A percentile compares a stretch with the other conserved stretches of the same genome.
phyloP scores from a whole-genome alignment of 1,284 basidiomycete species.

The Malassezia psittaci region DNA sequence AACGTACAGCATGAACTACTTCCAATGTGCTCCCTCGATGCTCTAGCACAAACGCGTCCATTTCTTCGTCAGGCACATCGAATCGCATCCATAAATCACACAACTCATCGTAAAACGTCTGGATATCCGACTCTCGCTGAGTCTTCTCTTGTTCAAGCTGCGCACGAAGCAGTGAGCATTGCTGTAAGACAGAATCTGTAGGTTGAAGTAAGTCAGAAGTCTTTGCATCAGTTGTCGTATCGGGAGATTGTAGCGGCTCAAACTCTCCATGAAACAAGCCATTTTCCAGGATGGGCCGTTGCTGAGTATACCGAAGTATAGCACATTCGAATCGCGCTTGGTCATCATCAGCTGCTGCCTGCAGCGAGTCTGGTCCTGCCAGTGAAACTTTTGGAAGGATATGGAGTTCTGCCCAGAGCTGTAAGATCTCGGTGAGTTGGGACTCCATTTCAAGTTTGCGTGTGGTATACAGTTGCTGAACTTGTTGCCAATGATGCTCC shows the following conservation, averaged over 20 bases:
- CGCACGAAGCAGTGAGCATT: slow-evolving; percentile 20
- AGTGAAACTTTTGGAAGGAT: slow-evolving; percentile 24
- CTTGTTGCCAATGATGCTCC: slow-evolving; percentile 29
- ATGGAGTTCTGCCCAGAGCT: slow-evolving; percentile 40
- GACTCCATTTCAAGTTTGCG: slow-evolving; percentile 27
- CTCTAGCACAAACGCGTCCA: slow-evolving; percentile 44
- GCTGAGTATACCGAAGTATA: slow-evolving; percentile 30
- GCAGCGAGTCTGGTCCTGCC: slow-evolving; percentile 18
- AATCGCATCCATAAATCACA: slow-evolving; percentile 43
- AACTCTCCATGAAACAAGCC: slow-evolving; percentile 27
- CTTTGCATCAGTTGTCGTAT: slow-evolving; percentile 10
- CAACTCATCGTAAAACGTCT: slow-evolving; percentile 43
- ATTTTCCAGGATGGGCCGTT: slow-evolving; percentile 23
- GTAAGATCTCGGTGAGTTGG: slow-evolving; percentile 29
- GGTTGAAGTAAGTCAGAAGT: slow-evolving; percentile 18
- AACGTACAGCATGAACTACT: slow-evolving; percentile 54
- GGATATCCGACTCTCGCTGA: slow-evolving; percentile 35
- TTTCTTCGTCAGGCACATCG: slow-evolving; percentile 42
- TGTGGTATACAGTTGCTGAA: slow-evolving; percentile 27
- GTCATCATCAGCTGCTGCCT: slow-evolving; percentile 9
- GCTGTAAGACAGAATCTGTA: slow-evolving; percentile 24
- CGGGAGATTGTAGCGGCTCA: slow-evolving; percentile 4
- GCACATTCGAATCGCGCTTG: slow-evolving; percentile 23
- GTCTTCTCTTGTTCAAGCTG: slow-evolving; percentile 36
- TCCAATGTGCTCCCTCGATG: slow-evolving; percentile 63